These are phyloP conservation scores for Aphanomyces stellatus DNA, from an alignment of 352 stramenopile species.

Conservation along the genomic window DNA sequence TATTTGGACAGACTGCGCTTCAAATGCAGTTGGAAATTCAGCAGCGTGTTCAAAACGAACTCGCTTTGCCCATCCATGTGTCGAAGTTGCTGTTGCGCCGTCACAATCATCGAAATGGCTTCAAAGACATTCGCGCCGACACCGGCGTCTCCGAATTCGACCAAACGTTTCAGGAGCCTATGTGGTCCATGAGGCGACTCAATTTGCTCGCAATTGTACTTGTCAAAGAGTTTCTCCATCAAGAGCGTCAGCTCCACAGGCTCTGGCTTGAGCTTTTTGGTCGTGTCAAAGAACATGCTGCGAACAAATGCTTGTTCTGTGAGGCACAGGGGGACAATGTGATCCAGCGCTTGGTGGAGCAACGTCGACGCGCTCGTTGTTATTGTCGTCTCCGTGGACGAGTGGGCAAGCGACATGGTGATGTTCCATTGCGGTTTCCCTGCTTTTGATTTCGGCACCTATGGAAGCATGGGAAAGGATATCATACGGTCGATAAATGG, in stretches of 20 bases:
- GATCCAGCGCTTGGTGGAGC: conserved; percentile 58
- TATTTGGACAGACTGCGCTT: conserved; percentile 75
- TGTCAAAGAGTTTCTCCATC: conserved; percentile 67
- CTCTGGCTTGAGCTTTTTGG: conserved; percentile 1
- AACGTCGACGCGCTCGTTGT: conserved; percentile 44
- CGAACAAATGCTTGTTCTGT: conserved; percentile 32
- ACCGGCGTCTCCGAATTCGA: conserved; percentile 57
- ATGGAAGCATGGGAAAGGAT: neutral
- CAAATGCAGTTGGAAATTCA: conserved; percentile 71
- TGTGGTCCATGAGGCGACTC: neutral
- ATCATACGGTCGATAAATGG: neutral
- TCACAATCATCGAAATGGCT: conserved; percentile 45
- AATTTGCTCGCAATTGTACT: conserved; percentile 21
- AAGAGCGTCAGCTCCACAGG: conserved; percentile 24
- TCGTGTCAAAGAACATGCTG: conserved; percentile 14
- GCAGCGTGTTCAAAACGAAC: conserved; percentile 59
- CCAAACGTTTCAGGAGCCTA: conserved; percentile 42
- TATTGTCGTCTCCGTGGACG: conserved; percentile 23
- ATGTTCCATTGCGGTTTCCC: conserved; percentile 53
- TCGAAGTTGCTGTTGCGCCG: conserved; percentile 39
- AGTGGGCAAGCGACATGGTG: conserved; percentile 48
- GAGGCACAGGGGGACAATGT: conserved; percentile 46
- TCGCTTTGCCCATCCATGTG: conserved; percentile 38
- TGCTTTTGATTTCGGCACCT: conserved; percentile 40
- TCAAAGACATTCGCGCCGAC: conserved; percentile 54